Conservation (phyloP, 2,329 filamentous ascomycete species). For the Arthrocladium fulminans region DNA sequence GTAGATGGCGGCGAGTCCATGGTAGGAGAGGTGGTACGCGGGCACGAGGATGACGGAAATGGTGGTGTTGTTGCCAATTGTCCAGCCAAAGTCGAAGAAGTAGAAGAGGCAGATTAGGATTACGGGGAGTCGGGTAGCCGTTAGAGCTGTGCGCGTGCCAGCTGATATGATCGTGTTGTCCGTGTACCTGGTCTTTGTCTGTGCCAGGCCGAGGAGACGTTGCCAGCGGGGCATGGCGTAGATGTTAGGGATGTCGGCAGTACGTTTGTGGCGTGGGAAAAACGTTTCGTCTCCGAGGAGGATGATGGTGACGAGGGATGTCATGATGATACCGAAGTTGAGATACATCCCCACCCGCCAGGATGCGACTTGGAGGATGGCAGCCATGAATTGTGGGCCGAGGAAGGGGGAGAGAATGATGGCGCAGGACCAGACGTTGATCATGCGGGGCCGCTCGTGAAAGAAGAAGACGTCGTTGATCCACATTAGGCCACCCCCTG, state of each 20-base stretch:
- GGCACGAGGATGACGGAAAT: slow-evolving; percentile 42
- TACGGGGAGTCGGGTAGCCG: slow-evolving; percentile 29
- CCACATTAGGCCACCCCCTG: slow-evolving; percentile 39
- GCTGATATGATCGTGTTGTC: slow-evolving; percentile 37
- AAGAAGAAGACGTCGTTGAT: slow-evolving; percentile 54
- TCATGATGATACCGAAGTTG: slow-evolving; percentile 21
- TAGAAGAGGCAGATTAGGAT: slow-evolving; percentile 26
- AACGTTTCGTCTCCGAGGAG: slow-evolving; percentile 25
- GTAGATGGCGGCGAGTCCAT: slow-evolving; percentile 45
- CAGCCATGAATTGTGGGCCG: slow-evolving; percentile 37
- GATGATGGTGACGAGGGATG: slow-evolving; percentile 22
- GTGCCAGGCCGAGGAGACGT: slow-evolving; percentile 24
- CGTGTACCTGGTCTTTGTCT: slow-evolving; percentile 23
- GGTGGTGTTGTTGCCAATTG: slow-evolving; percentile 44
- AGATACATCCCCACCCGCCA: slow-evolving; percentile 28
- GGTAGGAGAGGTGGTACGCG: slow-evolving; percentile 41
- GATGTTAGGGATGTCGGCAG: slow-evolving; percentile 14
- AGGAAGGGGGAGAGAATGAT: slow-evolving; percentile 34
- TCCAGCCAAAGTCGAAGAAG: slow-evolving; percentile 24
- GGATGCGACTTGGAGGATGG: slow-evolving; percentile 38
- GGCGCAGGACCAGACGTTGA: slow-evolving; percentile 32
- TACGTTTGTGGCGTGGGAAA: slow-evolving; percentile 23
- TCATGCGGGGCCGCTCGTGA: slow-evolving; percentile 40
- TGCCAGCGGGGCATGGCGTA: slow-evolving; percentile 22
- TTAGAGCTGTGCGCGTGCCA: slow-evolving; percentile 31